phyloP scores from a whole-genome alignment of 345 rosid species.

The Lepidium sativum region DNA sequence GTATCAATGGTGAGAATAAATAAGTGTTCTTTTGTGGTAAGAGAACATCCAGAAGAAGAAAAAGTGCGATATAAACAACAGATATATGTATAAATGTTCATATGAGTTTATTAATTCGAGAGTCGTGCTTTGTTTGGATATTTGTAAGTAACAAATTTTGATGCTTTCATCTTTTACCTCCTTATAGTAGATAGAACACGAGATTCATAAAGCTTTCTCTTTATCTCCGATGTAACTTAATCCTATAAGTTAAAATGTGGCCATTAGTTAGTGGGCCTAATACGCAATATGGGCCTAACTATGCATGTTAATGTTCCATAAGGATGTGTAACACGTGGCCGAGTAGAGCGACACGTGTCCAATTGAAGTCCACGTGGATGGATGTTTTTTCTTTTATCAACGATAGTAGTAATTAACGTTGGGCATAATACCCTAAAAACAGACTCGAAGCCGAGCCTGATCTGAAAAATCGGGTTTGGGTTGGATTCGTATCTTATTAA shows the following conservation, averaged over 20 bases:
- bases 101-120: background rate
- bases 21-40: conserved; percentile 22
- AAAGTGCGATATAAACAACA: background rate
- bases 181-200: background rate
- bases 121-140: conserved; percentile 13
- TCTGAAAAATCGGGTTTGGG: no score
- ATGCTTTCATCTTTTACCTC: background rate
- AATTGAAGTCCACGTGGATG: background rate
- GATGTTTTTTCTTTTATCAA: no score
- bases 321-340: conserved; percentile 13
- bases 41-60: conserved; percentile 2
- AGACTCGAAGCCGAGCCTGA: no score
- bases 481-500: no score
- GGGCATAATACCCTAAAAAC: no score
- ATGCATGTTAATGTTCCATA: no score
- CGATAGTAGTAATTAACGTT: no score
- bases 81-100: conserved; percentile 17
- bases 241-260: background rate
- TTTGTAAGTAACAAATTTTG: conserved; percentile 25
- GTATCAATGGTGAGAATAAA: conserved; percentile 68
- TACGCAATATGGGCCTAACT: background rate
- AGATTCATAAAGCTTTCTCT: background rate
- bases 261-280: background rate
- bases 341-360: background rate
- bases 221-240: no score